Conservation (phyloP, 2,329 filamentous ascomycete genomes). For the Fusarium neocosmosporiellum region DNA sequence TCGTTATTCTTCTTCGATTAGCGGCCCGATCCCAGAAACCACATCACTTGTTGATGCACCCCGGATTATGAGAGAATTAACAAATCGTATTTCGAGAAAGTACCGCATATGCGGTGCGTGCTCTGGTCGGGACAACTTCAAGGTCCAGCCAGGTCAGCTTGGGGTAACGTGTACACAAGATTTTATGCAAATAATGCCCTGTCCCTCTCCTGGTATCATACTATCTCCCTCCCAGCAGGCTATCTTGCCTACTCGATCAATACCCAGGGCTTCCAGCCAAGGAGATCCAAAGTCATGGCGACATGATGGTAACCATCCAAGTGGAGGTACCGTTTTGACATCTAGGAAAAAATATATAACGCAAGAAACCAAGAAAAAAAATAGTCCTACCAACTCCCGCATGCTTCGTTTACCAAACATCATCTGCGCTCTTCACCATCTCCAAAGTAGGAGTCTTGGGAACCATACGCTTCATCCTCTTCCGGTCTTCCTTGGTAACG, state of each 20-base stretch:
- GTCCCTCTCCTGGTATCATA: slow-evolving; percentile 15
- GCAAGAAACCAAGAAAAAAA: slow-evolving; percentile 13
- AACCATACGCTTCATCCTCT: slow-evolving; percentile 72
- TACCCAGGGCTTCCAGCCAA: slow-evolving; percentile 14
- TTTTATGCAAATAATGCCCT: slow-evolving; percentile 24
- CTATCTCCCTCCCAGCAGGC: slow-evolving; percentile 16
- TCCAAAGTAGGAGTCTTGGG: slow-evolving; percentile 71
- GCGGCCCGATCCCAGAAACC: slow-evolving; percentile 19
- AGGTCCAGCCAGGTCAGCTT: background rate
- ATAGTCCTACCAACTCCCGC: slow-evolving; percentile 8
- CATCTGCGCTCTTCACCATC: slow-evolving; percentile 71
- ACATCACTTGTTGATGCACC: background rate
- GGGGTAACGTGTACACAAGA: slow-evolving; percentile 21
- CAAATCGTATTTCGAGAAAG: slow-evolving; percentile 5
- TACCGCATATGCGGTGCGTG: slow-evolving; percentile 7
- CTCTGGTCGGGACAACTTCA: background rate
- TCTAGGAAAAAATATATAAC: slow-evolving; percentile 40
- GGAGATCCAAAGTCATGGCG: slow-evolving; percentile 35
- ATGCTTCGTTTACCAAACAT: slow-evolving; percentile 68
- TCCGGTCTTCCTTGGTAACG: slow-evolving; percentile 76
- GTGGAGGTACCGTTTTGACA: slow-evolving; percentile 32
- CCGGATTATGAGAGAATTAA: slow-evolving; percentile 10
- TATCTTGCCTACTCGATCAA: slow-evolving; percentile 13
- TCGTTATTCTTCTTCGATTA: slow-evolving; percentile 18
- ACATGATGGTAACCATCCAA: slow-evolving; percentile 35